phyloP scores from a whole-genome alignment of 495 filamentous ascomycete genomes.

The Tetracladium setigerum region DNA sequence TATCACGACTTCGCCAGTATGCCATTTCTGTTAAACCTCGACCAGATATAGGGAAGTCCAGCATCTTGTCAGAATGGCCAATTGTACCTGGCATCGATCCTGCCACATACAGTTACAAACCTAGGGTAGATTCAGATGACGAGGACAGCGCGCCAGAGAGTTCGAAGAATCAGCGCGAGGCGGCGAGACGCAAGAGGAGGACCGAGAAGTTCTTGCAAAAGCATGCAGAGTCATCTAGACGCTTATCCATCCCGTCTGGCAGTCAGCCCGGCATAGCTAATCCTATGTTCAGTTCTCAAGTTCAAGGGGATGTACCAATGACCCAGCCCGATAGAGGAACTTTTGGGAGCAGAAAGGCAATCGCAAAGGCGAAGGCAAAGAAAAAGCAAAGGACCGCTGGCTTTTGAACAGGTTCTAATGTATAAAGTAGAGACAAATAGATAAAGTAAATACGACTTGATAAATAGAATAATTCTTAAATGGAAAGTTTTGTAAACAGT shows the following conservation, averaged over 20 bases:
- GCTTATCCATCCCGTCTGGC: conserved; percentile 4
- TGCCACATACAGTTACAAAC: conserved; percentile 13
- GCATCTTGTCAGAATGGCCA: conserved; percentile 18
- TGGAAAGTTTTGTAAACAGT: neutral
- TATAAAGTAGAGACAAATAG: neutral
- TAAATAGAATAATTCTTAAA: neutral
- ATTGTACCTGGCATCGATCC: conserved; percentile 16
- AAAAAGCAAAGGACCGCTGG: conserved; percentile 18
- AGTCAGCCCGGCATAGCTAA: conserved; percentile 14
- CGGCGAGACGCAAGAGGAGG: conserved; percentile 3
- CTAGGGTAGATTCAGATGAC: neutral
- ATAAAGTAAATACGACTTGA: neutral
- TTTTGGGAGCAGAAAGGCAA: conserved; percentile 27
- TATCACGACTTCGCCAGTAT: conserved; percentile 18
- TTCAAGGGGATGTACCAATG: conserved; percentile 23
- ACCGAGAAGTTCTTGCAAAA: conserved; percentile 12
- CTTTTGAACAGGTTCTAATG: conserved; percentile 3
- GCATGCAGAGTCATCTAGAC: conserved; percentile 1
- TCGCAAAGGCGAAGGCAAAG: conserved; percentile 24
- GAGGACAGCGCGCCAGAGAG: neutral
- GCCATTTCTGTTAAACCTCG: conserved; percentile 14
- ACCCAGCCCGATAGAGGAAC: conserved; percentile 32
- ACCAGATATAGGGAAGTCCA: conserved; percentile 7
- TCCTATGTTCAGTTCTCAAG: conserved; percentile 14
- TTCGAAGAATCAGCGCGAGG: conserved; percentile 2